phyloP scores from a whole-genome alignment of 192 early-diverging fungal genomes.

The Coemansia sp. region DNA sequence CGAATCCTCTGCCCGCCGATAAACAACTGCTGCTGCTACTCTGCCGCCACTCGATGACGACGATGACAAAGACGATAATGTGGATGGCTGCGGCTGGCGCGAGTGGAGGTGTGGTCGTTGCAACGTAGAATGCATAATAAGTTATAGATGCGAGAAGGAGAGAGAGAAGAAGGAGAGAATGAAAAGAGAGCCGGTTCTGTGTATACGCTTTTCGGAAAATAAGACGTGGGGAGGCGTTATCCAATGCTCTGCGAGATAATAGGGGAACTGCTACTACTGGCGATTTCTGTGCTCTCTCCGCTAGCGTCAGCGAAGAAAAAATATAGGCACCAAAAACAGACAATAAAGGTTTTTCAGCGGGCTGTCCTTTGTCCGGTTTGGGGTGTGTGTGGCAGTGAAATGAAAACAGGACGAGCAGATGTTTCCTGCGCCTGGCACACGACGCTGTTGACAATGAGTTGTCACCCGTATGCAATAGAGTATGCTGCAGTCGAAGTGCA shows the following conservation, averaged over 20 bases:
- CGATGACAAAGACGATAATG: background rate
- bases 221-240: background rate
- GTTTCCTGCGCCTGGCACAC: background rate
- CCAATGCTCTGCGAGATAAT: background rate
- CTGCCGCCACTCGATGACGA: background rate
- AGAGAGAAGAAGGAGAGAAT: background rate
- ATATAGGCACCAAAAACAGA: conserved; percentile 2
- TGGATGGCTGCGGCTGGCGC: conserved; percentile 14
- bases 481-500: conserved; percentile 1
- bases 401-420: conserved; percentile 6
- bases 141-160: background rate
- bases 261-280: background rate
- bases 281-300: background rate
- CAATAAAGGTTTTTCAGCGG: background rate
- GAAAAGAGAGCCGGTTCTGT: background rate
- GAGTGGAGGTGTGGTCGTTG: conserved; percentile 19
- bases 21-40: conserved; percentile 11
- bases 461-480: conserved; percentile 4
- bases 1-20: conserved; percentile 21
- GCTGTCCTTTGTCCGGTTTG: background rate
- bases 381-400: background rate
- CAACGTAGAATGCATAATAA: conserved; percentile 39
- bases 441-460: background rate
- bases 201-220: background rate
- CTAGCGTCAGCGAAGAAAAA: background rate